Evolutionary conservation across 179 eudicot genomes (phyloP), one percentile per base, ranked within the genome.

Genomic region (Actinidia arguta): DNA sequence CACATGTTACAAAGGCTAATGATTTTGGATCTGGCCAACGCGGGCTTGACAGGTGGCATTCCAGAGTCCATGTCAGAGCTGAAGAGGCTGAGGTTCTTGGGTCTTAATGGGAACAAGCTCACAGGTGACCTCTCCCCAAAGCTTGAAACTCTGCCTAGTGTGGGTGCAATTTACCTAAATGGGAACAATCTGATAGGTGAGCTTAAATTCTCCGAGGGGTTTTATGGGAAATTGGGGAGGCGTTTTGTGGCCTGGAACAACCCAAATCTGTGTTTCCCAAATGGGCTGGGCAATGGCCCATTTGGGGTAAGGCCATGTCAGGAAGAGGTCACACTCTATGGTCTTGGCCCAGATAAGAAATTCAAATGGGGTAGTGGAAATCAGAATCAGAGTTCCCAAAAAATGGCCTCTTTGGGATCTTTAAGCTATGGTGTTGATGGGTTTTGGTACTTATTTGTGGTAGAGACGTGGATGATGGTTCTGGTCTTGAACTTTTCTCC

Each of bases 171-270:
- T 16, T 94, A 90, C 85, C 76, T 95, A 12, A 81, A 93, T 87
- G 95, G 91, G 50, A 95, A 95, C 75, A 92, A 94, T 74, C 82
- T 95, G 55, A 83, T 89, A 70, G 99, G 98, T 4, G 87, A 84
- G 83, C 85, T 95, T 67, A 82, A 86, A 50, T 92, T 93, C 82
- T 76, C 93, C 5, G 83, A 69, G 63, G 18, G 42, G 73, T 92
- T 94, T 82, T 94, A 92, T 83, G 84, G 59, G 80, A 92, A 83
- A 87, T 78, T 95, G 92, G 94, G 97, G 52, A 89, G 93, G 87
- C 83, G 94, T 17, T 95, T 95, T 73, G 90, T 90, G 88, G 96
- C 94, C 39, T 93, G 92, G 97, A 81, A 81, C 44, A 95, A 95
- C 83, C 86, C 93, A 4, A 89, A 88, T 82, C 88, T 95, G 39